phyloP scores from a whole-genome alignment of 768 basidiomycete species.

The Tulasnella sp. region DNA sequence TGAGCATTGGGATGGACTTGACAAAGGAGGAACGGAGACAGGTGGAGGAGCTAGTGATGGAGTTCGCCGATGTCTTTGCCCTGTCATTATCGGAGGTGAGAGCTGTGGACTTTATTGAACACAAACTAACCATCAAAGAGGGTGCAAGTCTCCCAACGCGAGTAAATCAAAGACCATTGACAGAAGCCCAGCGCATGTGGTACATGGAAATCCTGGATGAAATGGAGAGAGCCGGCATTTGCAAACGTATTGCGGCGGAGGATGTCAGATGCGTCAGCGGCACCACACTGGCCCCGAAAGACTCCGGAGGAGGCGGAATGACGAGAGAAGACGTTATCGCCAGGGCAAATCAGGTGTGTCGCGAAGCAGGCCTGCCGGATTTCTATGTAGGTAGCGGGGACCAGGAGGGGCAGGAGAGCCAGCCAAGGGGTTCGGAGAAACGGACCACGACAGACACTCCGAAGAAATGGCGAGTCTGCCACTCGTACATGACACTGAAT shows the following conservation, averaged over 20 bases:
- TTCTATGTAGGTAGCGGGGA: slow-evolving; percentile 3
- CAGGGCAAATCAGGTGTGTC: slow-evolving; percentile 28
- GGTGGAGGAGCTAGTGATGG: slow-evolving; percentile 20
- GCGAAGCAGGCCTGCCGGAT: slow-evolving; percentile 19
- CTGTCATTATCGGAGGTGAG: slow-evolving; percentile 30
- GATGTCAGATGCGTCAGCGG: slow-evolving; percentile 29
- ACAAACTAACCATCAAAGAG: slow-evolving; percentile 26
- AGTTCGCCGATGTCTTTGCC: slow-evolving; percentile 33
- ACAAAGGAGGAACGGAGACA: slow-evolving; percentile 18
- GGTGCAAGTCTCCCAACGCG: slow-evolving; percentile 25
- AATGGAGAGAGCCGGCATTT: slow-evolving; percentile 27
- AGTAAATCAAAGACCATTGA: slow-evolving; percentile 24
- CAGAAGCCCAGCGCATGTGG: slow-evolving; percentile 25
- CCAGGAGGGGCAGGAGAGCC: neutral
- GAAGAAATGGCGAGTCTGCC: slow-evolving; percentile 29
- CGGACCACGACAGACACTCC: slow-evolving; percentile 15
- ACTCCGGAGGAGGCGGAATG: slow-evolving; percentile 24
- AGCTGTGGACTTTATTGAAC: slow-evolving; percentile 24
- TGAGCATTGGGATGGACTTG: slow-evolving; percentile 26
- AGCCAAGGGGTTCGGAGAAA: neutral
- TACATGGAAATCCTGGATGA: slow-evolving; percentile 26
- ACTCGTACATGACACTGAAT: slow-evolving; percentile 29
- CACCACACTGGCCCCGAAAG: slow-evolving; percentile 30
- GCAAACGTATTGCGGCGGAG: slow-evolving; percentile 22
- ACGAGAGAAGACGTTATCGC: slow-evolving; percentile 27